Evolutionary conservation across 139 green algal genomes (phyloP), one percentile per base, ranked within the genome.

Genomic region (Zygnema circumcarinatum): DNA sequence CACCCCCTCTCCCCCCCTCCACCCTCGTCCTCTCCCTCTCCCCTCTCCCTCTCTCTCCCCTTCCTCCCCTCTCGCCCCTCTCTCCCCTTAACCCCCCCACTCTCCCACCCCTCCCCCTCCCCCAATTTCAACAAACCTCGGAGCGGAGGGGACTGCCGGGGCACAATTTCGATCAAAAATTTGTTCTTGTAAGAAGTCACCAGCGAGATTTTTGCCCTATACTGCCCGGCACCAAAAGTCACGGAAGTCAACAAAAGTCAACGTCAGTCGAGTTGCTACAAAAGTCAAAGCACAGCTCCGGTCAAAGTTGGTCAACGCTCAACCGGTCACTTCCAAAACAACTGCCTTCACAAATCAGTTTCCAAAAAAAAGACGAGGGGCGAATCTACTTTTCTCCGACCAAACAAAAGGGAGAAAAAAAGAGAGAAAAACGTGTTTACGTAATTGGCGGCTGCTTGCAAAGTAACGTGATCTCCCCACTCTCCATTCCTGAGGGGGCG

Each of bases 391-490:
- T n/a, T n/a, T n/a, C n/a, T n/a, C n/a, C n/a, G n/a, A n/a, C n/a
- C n/a, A n/a, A n/a, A n/a, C n/a, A n/a, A 41, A 16, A 78, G 36
- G 16, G 69, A 54, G 39, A 38, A 54, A 53, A 54, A 53, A 67
- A 54, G 39, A 67, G 2, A 53, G 2, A 54, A 1, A 73, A 35
- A 21, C 32, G 2, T 42, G 35, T 1, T 79, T 35, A 89, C 84
- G 11, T 56, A 16, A 74, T 89, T 68, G 0, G 84, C 84, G 35
- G 74, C 31, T 79, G 92, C 94, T 89, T 96, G 91, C 42, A 98
- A 88, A 3, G 95, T 98, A 1, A 98, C 83, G 79, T 98, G 93
- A 83, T 98, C 95, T 0, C 95, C 95, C 95, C 95, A 98, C 1
- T 92, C 94, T 38, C 88, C 88, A 0, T 39, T 67, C 67, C 87